phyloP scores from a whole-genome alignment of 163 green algal genomes.

The Prototheca wickerhamii region DNA sequence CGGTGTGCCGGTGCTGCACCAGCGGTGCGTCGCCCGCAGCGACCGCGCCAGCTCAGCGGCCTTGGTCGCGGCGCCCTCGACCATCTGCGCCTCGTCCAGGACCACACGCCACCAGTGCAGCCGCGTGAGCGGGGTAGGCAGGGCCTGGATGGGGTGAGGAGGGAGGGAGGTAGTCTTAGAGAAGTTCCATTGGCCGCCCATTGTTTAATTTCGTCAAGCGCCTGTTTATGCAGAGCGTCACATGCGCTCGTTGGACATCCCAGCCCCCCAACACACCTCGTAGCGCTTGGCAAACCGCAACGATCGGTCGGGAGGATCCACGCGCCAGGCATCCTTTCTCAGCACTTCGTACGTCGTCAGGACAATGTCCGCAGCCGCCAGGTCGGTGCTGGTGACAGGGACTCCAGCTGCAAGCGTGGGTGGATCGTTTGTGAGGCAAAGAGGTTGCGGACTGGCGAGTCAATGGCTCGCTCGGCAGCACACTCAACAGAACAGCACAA shows the following conservation, averaged over 20 bases:
- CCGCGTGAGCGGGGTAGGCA: constrained; percentile 82
- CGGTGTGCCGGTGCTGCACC: constrained; percentile 71
- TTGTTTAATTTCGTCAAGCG: too few relatives aligned
- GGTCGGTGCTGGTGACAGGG: constrained; percentile 46
- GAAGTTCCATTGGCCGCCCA: neutral
- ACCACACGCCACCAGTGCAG: constrained; percentile 83
- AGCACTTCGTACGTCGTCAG: constrained; percentile 65
- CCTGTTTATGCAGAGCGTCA: too few relatives aligned
- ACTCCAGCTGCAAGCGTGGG: too few relatives aligned
- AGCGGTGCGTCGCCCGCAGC: constrained; percentile 58
- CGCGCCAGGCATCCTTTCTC: constrained; percentile 4
- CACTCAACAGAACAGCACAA: too few relatives aligned
- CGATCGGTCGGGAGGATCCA: neutral
- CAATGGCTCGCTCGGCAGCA: too few relatives aligned
- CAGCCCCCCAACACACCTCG: constrained; percentile 14
- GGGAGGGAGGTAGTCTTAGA: neutral
- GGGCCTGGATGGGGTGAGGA: constrained; percentile 28
- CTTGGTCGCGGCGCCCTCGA: constrained; percentile 66
- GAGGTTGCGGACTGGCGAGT: constrained; percentile 5
- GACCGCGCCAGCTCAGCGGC: constrained; percentile 70
- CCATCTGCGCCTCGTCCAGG: constrained; percentile 90
- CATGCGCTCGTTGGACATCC: too few relatives aligned
- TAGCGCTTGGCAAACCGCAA: constrained; percentile 34
- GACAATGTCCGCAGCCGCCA: constrained; percentile 71
- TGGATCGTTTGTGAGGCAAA: too few relatives aligned